Conservation (phyloP, 2,329 filamentous ascomycete species). For the Ceratocystis alfenasii region DNA sequence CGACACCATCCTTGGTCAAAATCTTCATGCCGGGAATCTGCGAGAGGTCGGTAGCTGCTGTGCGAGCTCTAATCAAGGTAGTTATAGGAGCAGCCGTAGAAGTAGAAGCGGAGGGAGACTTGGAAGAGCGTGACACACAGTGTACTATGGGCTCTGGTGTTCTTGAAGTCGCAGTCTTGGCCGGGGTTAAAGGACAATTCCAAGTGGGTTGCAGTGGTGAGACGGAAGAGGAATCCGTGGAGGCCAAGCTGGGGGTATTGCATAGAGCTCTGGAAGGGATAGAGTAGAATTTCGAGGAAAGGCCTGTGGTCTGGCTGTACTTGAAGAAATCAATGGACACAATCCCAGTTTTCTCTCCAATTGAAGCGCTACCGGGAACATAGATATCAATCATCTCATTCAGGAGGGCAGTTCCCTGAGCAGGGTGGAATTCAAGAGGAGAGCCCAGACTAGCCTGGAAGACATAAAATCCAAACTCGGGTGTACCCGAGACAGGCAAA, state of each 20-base stretch:
- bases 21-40: constrained; percentile 54
- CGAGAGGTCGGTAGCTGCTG: constrained; percentile 35
- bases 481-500: constrained; percentile 25
- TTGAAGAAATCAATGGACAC: constrained; percentile 50
- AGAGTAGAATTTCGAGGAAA: constrained; percentile 48
- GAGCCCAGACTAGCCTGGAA: constrained; percentile 44
- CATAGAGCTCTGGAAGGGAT: constrained; percentile 34
- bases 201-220: background rate
- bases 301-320: constrained; percentile 41
- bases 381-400: constrained; percentile 49
- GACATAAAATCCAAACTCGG: constrained; percentile 44
- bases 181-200: background rate
- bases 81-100: background rate
- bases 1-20: constrained; percentile 49
- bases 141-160: constrained; percentile 17
- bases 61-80: background rate
- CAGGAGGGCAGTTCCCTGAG: constrained; percentile 50
- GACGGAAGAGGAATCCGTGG: constrained; percentile 15
- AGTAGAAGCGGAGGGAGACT: constrained; percentile 1
- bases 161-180: constrained; percentile 20
- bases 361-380: constrained; percentile 40
- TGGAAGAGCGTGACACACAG: background rate
- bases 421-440: constrained; percentile 53
- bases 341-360: constrained; percentile 46
- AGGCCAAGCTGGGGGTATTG: background rate